Percentiles rank a stretch among this genome's conserved stretches.
Evolutionary conservation across 305 asterid species (phyloP).

Genomic region (Fraxinus xanthoxyloides): DNA sequence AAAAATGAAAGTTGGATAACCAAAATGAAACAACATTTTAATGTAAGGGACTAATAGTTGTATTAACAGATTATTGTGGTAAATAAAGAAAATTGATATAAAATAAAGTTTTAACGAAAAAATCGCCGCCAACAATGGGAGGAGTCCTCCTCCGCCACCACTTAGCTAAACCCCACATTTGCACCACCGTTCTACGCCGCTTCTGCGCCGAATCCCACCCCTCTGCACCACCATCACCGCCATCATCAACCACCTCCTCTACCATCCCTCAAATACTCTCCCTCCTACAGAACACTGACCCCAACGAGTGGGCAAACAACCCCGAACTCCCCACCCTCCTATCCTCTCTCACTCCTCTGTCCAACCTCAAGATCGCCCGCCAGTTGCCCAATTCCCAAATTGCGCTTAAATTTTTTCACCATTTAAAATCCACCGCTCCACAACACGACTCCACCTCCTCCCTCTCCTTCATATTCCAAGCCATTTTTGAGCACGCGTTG

Average conservation of each 20-base stretch:
- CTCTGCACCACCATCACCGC: constrained; percentile 16
- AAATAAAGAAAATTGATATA: background rate
- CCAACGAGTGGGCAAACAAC: constrained; percentile 51
- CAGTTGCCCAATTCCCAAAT: constrained; percentile 50
- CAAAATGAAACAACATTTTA: background rate
- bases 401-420: constrained; percentile 54
- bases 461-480: constrained; percentile 60
- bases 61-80: background rate
- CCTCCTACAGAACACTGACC: constrained; percentile 50
- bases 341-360: constrained; percentile 38
- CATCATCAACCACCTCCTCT: constrained; percentile 11
- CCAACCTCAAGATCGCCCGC: constrained; percentile 59
- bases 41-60: background rate
- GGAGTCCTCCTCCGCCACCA: constrained; percentile 20
- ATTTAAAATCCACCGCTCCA: constrained; percentile 31
- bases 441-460: constrained; percentile 21
- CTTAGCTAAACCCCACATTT: background rate
- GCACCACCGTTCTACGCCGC: constrained; percentile 31
- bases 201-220: constrained; percentile 15
- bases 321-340: constrained; percentile 51
- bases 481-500: constrained; percentile 53
- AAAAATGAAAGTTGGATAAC: background rate
- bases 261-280: constrained; percentile 35
- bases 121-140: background rate
- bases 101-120: background rate